phyloP scores from a whole-genome alignment of 2,329 filamentous ascomycete species.

The Drechslerella coelobrocha region DNA sequence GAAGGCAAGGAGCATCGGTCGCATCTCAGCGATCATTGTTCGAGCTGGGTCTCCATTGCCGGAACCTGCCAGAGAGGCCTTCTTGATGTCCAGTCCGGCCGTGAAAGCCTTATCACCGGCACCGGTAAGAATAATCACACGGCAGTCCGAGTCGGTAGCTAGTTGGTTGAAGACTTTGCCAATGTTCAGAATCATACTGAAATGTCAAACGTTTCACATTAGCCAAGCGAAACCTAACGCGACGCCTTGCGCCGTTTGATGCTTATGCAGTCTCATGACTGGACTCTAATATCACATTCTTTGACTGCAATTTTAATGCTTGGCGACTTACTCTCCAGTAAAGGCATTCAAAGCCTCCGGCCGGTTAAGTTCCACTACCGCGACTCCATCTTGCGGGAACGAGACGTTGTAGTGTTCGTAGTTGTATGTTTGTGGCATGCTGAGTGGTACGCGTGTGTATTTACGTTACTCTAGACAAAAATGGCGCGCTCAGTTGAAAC shows the following conservation, averaged over 20 bases:
- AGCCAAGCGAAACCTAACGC: background rate
- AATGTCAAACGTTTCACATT: slow-evolving; percentile 52
- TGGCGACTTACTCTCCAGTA: slow-evolving; percentile 66
- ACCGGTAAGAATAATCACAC: slow-evolving; percentile 79
- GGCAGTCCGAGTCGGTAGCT: slow-evolving; percentile 73
- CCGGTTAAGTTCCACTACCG: slow-evolving; percentile 91
- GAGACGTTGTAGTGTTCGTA: slow-evolving; percentile 76
- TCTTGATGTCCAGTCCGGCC: slow-evolving; percentile 77
- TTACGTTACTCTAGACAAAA: slow-evolving; percentile 10
- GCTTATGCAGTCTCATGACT: too few relatives aligned
- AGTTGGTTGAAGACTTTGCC: slow-evolving; percentile 74
- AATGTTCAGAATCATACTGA: slow-evolving; percentile 82
- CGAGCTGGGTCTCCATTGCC: slow-evolving; percentile 67
- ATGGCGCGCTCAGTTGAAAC: background rate
- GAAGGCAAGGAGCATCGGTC: slow-evolving; percentile 77
- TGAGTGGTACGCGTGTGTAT: slow-evolving; percentile 1
- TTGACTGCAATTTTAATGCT: background rate
- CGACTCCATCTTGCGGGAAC: slow-evolving; percentile 75
- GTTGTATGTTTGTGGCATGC: slow-evolving; percentile 43
- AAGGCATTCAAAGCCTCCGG: slow-evolving; percentile 89
- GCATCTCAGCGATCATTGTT: slow-evolving; percentile 65
- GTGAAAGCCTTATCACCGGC: slow-evolving; percentile 85
- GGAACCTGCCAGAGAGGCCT: slow-evolving; percentile 64
- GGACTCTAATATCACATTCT: background rate
- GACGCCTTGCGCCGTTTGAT: too few relatives aligned